These are phyloP conservation scores for Tilletia indica DNA, from an alignment of 1,284 basidiomycete species.

Conservation along the genomic window DNA sequence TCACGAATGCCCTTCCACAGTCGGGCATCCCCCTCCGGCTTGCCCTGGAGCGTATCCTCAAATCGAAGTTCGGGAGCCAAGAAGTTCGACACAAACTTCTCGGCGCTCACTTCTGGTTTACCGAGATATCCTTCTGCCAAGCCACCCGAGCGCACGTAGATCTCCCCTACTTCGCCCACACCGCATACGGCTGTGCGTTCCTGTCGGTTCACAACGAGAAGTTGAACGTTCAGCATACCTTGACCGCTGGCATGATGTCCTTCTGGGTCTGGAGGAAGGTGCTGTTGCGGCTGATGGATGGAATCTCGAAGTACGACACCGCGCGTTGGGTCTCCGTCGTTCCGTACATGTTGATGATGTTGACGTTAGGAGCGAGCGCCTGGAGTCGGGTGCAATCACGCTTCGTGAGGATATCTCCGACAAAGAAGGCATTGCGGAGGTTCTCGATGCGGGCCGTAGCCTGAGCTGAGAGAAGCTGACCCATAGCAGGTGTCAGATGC, in stretches of 20 bases:
- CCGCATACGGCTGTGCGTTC: constrained; percentile 85
- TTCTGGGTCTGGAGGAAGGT: constrained; percentile 93
- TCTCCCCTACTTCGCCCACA: constrained; percentile 95
- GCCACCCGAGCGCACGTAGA: constrained; percentile 95
- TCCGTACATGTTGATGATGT: constrained; percentile 97
- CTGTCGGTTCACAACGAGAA: constrained; percentile 92
- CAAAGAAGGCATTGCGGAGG: constrained; percentile 90
- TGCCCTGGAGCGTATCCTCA: constrained; percentile 46
- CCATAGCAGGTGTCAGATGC: constrained; percentile 93
- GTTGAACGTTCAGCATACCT: constrained; percentile 97
- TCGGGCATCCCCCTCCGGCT: constrained; percentile 35
- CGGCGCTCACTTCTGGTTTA: constrained; percentile 70
- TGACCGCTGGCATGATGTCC: constrained; percentile 95
- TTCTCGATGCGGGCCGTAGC: constrained; percentile 84
- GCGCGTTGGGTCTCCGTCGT: constrained; percentile 99
- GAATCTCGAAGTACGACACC: constrained; percentile 94
- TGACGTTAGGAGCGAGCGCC: constrained; percentile 82
- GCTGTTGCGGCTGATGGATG: constrained; percentile 75
- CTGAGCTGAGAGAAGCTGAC: constrained; percentile 94
- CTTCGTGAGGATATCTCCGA: constrained; percentile 98
- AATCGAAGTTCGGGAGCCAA: constrained; percentile 44
- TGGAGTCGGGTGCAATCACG: constrained; percentile 95
- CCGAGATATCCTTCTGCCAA: constrained; percentile 94
- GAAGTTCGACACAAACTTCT: constrained; percentile 59
- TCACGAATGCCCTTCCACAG: constrained; percentile 95